Base-by-base conservation (phyloP, 306 rosid genomes). In the Prunus kanzakura region DNA sequence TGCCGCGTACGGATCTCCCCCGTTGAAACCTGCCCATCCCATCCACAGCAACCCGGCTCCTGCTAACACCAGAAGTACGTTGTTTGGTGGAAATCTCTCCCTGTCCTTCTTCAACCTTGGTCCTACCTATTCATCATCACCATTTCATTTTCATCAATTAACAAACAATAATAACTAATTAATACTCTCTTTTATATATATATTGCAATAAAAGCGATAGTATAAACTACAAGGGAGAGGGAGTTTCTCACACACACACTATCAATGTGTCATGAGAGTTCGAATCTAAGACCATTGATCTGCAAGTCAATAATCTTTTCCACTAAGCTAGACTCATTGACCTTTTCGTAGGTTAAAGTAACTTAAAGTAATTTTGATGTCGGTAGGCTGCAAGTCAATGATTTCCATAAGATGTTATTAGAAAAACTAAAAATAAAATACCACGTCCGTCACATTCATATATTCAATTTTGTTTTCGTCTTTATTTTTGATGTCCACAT, bases 21-120 rank as follows among this genome's bases (percentile, higher is more conserved):
- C 96, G 51, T 90, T 90, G 87, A 90, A 90, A 14, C 96, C 96
- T 0, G 96, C 92, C 96, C 96, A 90, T 65, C 96, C 96, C 75
- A 90, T 10, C 96, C 96, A 88, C 5, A 90, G 82, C 4, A 90
- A 60, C 51, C 96, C 96, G 2, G 96, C 91, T 47, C 96, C 96
- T 0, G 89, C 88, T 82, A 90, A 66, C 58, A 82, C 86, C 46
- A 90, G 72, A 22, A 90, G 23, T 50, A 90, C 96, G 18, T 90
- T 90, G 84, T 90, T 90, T 67, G 96, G 96, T 12, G 96, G 96
- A 32, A 90, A 90, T 71, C 92, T 86, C 71, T 90, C 95, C 2
- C 92, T 79, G 83, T 90, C 96, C 29, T 41, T 83, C 81, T 78
- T 83, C 2, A 73, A 64, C 49, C 96, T 75, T 1, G 96, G 96